Evolutionary conservation across 2,329 filamentous ascomycete genomes (phyloP), one percentile per base, ranked within the genome.

Genomic region (Diplodia corticola): DNA sequence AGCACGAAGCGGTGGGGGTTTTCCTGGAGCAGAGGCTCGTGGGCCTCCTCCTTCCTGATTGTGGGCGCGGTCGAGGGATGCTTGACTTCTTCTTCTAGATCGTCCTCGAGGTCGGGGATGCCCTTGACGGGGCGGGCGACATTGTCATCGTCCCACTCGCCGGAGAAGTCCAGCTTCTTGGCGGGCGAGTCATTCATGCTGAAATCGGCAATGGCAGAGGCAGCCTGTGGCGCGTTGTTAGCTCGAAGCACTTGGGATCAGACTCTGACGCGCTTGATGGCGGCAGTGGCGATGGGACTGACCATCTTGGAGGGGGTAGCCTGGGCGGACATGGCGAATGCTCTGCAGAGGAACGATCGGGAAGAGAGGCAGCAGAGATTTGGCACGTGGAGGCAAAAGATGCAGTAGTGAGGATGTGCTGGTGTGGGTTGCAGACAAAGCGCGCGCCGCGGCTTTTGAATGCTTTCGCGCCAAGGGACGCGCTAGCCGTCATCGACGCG

Each of bases 1-100:
- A 99, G 86, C 67, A 99, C 95, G 76, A 99, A 99, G 74, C 95
- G 91, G 73, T 96, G 88, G 69, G 93, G 90, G 83, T 99, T 99
- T 83, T 98, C 95, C 78, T 93, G 91, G 6, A 99, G 88, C 63
- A 99, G 85, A 67, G 95, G 95, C 86, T 99, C 95, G 67, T 93
- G 86, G 67, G 86, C 85, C 80, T 97, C 92, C 60, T 90, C 85
- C 78, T 83, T 78, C 77, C 85, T 86, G 74, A 83, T 83, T 71
- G 80, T 84, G 70, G 75, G 67, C 68, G 86, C 83, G 61, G 83
- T 80, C 57, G 80, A 73, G 64, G 85, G 80, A 81, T 89, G 88
- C 72, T 83, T 81, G 20, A 72, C 71, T 13, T 73, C 72, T 50
- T 71, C 70, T 37, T 71, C 71, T 55, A 71, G 72, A 57, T 74